Evolutionary conservation across 176 grass and related monocot genomes (phyloP).

Genomic region (Triticum turgidum): DNA sequence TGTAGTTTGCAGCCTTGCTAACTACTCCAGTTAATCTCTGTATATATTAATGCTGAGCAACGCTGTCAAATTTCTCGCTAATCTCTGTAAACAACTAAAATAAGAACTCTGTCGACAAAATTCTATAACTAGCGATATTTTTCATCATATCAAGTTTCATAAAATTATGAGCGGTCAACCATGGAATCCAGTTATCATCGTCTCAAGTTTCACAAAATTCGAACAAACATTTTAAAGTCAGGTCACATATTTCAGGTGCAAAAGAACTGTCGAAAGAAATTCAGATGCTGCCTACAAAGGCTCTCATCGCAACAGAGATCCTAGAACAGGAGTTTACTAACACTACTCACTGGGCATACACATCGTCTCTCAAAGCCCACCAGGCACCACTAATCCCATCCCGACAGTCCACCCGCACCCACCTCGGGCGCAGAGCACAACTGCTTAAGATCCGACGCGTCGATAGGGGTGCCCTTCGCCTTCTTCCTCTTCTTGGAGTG

Average conservation of each 20-base stretch:
- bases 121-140: no score
- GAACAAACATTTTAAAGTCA: background rate
- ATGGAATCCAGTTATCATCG: background rate
- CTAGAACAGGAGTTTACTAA: background rate
- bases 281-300: background rate
- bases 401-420: constrained; percentile 57
- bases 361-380: background rate
- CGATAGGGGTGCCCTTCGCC: constrained; percentile 24
- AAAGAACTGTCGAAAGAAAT: background rate
- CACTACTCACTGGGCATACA: background rate
- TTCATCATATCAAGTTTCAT: no score
- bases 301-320: background rate
- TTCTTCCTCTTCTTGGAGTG: constrained; percentile 79
- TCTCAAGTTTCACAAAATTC: background rate
- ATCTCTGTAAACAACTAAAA: no score
- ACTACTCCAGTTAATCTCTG: no score
- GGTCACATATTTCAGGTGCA: background rate
- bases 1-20: no score
- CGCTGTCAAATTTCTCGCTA: no score
- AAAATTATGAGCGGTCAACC: no score
- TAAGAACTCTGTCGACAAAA: no score
- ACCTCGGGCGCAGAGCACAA: constrained; percentile 49
- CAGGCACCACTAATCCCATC: constrained; percentile 45
- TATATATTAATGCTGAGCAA: no score
- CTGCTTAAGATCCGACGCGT: constrained; percentile 41